A percentile compares a stretch with the other conserved stretches of the same genome.
Conservation (phyloP, 2,329 filamentous ascomycete species). For the Arthrobotrys megalospora region DNA sequence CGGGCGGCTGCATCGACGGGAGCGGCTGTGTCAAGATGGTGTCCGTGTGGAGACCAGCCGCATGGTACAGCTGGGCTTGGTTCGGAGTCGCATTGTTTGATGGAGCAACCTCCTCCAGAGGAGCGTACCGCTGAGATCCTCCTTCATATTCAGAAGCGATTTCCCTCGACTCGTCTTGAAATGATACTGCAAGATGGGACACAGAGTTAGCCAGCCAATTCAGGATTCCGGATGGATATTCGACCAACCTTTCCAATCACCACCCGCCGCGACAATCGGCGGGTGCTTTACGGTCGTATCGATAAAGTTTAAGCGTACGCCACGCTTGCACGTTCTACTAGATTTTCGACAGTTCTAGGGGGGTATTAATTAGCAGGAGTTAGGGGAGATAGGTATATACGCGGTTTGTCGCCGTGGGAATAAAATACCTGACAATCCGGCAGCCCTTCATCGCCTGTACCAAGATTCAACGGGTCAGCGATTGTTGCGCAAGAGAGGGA, state of each 20-base stretch:
- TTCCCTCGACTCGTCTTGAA: constrained; percentile 88
- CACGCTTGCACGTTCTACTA: constrained; percentile 85
- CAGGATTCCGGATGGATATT: background rate
- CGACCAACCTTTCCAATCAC: constrained; percentile 75
- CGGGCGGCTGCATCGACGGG: constrained; percentile 47
- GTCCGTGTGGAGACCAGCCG: constrained; percentile 22
- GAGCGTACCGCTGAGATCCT: constrained; percentile 80
- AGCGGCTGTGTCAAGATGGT: constrained; percentile 48
- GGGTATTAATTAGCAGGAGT: constrained; percentile 5
- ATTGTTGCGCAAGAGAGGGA: constrained; percentile 9
- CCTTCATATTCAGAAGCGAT: constrained; percentile 93
- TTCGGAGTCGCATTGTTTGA: constrained; percentile 65
- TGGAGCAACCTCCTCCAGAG: constrained; percentile 69
- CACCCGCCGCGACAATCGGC: constrained; percentile 74
- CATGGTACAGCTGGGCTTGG: constrained; percentile 62
- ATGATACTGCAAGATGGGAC: constrained; percentile 73
- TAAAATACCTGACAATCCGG: constrained; percentile 63
- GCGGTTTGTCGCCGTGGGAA: background rate
- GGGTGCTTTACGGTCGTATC: constrained; percentile 82
- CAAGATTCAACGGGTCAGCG: constrained; percentile 5
- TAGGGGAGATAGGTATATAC: background rate
- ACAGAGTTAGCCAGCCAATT: constrained; percentile 35
- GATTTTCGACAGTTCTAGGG: constrained; percentile 87
- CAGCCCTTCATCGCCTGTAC: constrained; percentile 63
- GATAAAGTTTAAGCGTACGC: constrained; percentile 90